Percentiles rank a stretch among this genome's conserved stretches.
Evolutionary conservation across 495 filamentous ascomycete genomes (phyloP).

Genomic region (Talaromyces thailandensis): DNA sequence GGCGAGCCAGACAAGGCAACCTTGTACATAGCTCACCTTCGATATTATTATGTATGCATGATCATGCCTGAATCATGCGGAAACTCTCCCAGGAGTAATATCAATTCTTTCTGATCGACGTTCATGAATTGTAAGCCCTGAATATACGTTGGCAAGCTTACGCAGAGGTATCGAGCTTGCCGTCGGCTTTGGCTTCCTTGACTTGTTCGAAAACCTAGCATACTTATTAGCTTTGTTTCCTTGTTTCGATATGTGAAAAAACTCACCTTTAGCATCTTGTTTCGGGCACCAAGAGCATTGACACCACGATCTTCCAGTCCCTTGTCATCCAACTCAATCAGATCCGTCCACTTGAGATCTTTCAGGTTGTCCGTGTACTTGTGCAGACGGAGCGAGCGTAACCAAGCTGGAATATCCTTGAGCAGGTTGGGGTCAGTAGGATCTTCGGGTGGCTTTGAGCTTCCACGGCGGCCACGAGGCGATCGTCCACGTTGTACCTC

Average conservation of each 20-base stretch:
- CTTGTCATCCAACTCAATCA: constrained; percentile 87
- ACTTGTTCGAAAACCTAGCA: constrained; percentile 86
- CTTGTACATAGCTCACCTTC: background rate
- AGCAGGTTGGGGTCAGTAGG: constrained; percentile 85
- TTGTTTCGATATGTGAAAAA: background rate
- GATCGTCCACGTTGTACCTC: constrained; percentile 84
- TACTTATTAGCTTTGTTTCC: constrained; percentile 14
- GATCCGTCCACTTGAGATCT: constrained; percentile 91
- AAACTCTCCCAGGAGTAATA: background rate
- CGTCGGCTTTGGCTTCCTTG: constrained; percentile 63
- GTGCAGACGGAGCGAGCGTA: constrained; percentile 88
- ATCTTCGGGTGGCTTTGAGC: constrained; percentile 95
- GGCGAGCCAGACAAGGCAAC: background rate
- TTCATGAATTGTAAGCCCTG: background rate
- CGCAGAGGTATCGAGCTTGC: constrained; percentile 45
- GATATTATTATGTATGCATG: background rate
- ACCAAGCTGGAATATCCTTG: constrained; percentile 93
- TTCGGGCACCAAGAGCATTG: constrained; percentile 86
- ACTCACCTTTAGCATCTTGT: constrained; percentile 94
- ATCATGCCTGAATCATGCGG: background rate
- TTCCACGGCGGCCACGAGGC: constrained; percentile 85
- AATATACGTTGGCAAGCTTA: constrained; percentile 11
- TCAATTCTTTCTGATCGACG: background rate
- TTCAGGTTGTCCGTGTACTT: constrained; percentile 99
- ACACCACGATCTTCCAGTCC: constrained; percentile 89